Percentiles rank a stretch among this genome's conserved stretches.
Conservation (phyloP, 1,284 basidiomycete species). For the Clitocybe nebularis region DNA sequence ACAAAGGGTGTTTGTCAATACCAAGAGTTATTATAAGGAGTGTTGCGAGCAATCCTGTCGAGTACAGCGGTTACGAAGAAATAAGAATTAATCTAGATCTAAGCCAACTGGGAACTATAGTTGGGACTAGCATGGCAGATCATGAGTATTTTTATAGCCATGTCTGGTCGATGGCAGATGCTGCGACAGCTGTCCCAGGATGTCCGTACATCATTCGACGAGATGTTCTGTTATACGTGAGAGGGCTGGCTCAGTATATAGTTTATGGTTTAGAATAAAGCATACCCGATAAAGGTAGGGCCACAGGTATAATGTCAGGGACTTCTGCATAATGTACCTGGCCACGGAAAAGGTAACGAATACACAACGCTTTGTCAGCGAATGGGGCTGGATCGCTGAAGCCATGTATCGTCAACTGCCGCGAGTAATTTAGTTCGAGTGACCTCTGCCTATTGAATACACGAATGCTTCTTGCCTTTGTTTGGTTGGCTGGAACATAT, state of each 20-base stretch:
- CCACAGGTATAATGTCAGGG: slow-evolving; percentile 65
- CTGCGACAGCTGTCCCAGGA: no score
- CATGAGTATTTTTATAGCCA: no score
- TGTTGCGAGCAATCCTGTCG: no score
- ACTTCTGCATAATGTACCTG: slow-evolving; percentile 73
- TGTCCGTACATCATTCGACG: background rate
- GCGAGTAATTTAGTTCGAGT: slow-evolving; percentile 13
- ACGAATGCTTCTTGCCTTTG: slow-evolving; percentile 44
- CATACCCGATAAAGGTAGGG: slow-evolving; percentile 75
- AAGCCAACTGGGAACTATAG: no score
- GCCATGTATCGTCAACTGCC: slow-evolving; percentile 63
- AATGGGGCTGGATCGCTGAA: slow-evolving; percentile 76
- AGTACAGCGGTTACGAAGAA: no score
- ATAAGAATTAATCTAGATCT: no score
- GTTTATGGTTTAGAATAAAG: no score
- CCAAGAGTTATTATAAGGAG: no score
- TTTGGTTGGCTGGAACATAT: slow-evolving; percentile 71
- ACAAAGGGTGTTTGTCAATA: no score
- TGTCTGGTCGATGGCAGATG: no score
- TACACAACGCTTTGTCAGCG: slow-evolving; percentile 59
- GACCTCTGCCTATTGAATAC: slow-evolving; percentile 2
- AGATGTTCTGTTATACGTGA: background rate
- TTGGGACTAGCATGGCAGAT: no score
- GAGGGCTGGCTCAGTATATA: no score
- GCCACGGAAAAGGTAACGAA: slow-evolving; percentile 78